Evolutionary conservation across 23 red algal species (phyloP).

Genomic region (Gracilaria caudata): DNA sequence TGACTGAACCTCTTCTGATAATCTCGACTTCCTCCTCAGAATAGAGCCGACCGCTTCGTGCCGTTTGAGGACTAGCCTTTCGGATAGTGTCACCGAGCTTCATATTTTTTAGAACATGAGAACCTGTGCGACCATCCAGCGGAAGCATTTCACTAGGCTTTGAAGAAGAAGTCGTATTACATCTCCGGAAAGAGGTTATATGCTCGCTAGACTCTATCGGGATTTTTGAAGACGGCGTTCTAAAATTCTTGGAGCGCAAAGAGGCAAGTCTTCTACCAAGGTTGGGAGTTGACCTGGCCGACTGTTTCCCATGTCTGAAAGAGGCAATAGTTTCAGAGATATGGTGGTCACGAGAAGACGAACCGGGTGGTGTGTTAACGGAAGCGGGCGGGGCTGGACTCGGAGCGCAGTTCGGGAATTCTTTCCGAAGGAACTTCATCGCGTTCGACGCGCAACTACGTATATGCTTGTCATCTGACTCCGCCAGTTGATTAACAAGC

Average conservation of each 20-base stretch:
- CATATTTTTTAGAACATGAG: conserved; percentile 39
- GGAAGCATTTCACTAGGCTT: neutral
- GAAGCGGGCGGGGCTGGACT: conserved; percentile 2
- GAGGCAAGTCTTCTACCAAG: neutral
- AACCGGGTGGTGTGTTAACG: neutral
- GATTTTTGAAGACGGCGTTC: conserved; percentile 5
- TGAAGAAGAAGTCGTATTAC: neutral
- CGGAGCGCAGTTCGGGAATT: neutral
- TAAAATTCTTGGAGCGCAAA: neutral
- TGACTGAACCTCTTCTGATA: conserved; percentile 15
- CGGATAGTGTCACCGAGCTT: conserved; percentile 31
- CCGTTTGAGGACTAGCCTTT: conserved; percentile 27
- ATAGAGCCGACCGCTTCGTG: conserved; percentile 30
- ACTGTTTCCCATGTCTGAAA: neutral
- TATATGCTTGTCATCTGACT: neutral
- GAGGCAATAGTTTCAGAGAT: neutral
- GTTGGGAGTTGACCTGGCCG: conserved; percentile 26
- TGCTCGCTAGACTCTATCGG: conserved; percentile 1
- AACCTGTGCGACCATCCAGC: neutral
- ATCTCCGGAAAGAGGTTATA: neutral
- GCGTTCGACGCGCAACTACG: neutral
- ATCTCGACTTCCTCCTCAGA: conserved; percentile 56
- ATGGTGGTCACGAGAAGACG: neutral
- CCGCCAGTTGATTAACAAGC: neutral
- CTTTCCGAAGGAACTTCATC: neutral